Conservation (phyloP, 2,329 filamentous ascomycete species). For the Colletotrichum sp. region DNA sequence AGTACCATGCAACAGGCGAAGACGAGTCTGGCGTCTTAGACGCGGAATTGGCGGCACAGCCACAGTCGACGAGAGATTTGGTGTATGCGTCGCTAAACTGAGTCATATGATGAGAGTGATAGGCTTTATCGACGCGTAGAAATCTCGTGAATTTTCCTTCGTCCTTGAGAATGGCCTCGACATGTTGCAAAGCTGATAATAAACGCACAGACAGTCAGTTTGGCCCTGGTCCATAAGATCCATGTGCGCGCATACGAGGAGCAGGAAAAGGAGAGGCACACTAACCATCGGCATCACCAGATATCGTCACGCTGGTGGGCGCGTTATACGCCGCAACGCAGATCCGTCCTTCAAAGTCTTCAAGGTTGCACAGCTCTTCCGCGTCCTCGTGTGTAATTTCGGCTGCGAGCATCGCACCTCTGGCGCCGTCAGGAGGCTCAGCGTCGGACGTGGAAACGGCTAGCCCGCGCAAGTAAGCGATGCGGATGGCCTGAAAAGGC, state of each 20-base stretch:
- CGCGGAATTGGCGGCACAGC: background rate
- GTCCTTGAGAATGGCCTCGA: background rate
- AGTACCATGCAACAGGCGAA: background rate
- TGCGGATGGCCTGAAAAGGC: conserved; percentile 44
- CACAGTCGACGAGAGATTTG: background rate
- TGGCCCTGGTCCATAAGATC: background rate
- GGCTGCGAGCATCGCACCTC: conserved; percentile 28
- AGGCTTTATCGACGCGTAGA: conserved; percentile 20
- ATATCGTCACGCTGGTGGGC: conserved; percentile 25
- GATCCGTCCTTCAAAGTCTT: conserved; percentile 20
- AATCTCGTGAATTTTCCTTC: background rate
- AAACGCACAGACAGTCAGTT: background rate
- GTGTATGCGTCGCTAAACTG: background rate
- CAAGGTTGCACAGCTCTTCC: conserved; percentile 1
- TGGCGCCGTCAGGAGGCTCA: background rate
- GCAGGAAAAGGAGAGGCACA: background rate
- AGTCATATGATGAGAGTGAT: conserved; percentile 33
- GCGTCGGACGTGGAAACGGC: background rate
- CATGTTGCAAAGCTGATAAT: background rate
- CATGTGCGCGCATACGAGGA: background rate
- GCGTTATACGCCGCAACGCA: conserved; percentile 27
- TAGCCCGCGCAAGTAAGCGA: conserved; percentile 51
- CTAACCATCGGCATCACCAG: conserved; percentile 29
- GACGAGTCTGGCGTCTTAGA: background rate
- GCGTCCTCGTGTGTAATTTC: conserved; percentile 22